Evolutionary conservation across 768 basidiomycete species (phyloP), one percentile per base, ranked within the genome.

Genomic region (Tylopilus felleus): DNA sequence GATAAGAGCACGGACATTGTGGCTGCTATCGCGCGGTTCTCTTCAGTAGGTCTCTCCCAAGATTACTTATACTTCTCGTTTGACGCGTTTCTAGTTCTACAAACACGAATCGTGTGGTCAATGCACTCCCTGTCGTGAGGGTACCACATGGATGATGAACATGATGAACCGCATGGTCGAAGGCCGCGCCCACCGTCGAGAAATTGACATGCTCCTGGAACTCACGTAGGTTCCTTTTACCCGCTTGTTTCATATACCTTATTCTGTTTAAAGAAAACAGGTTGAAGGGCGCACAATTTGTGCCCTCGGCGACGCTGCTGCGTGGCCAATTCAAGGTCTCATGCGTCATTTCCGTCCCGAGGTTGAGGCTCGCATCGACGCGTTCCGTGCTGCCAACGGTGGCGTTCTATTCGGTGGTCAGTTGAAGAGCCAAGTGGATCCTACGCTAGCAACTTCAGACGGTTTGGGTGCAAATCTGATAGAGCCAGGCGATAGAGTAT

Each of bases 71-170:
- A 4, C 14, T 35, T 45, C 38, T 31, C 55, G 17, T 53, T 46
- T 51, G n/a, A 61, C 58, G n/a, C 17, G 14, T 39, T 46, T 3
- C 27, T 57, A 90, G 81, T 98, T 98, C 77, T 98, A 98, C 79
- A 96, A 97, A 73, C 96, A 98, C 74, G 96, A 98, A 69, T 96
- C 93, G 1, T 98, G 95, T 63, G 95, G 96, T 14, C 96, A 98
- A 69, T 98, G 95, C 64, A 95, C 93, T 12, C 93, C 94, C 4
- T 96, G 93, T 70, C 76, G 92, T 58, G 90, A 94, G 65, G 93
- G 94, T 35, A 98, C 96, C 2, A 97, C 93, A 0, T 98, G 96
- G 96, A 93, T 99, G 90, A 92, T 89, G 84, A 96, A 98, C 74
- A 98, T 98, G 93, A 99, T 99, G 96, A 82, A 93, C 69, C 86